Conservation (phyloP, 78 protist species). For the Dictyostelium purpureum region DNA sequence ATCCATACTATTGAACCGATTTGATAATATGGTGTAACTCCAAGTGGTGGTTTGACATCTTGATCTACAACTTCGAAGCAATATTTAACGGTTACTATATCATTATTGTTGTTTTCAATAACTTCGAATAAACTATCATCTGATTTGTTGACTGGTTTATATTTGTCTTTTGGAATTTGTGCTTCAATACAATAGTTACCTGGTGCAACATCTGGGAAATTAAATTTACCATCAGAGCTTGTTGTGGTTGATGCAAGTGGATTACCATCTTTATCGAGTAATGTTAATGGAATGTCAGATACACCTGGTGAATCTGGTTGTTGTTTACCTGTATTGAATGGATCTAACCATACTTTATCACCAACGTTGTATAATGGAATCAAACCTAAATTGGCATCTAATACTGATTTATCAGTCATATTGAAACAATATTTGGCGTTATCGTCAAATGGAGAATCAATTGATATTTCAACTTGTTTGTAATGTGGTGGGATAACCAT, state of each 20-base stretch:
- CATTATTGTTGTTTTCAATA: not conserved
- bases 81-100: not conserved
- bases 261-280: not conserved
- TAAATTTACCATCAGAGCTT: not conserved
- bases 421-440: not conserved
- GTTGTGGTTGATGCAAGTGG: not conserved
- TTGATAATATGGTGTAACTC: constrained; percentile 4
- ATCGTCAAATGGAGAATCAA: not conserved
- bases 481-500: not conserved
- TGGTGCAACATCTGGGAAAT: constrained; percentile 2
- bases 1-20: constrained; percentile 5
- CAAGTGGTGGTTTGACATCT: not conserved
- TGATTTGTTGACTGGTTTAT: not conserved
- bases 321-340: constrained; percentile 7
- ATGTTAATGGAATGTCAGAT: not conserved
- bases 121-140: not conserved
- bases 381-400: constrained; percentile 9
- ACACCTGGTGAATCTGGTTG: not conserved
- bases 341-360: constrained; percentile 5
- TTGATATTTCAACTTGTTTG: not conserved
- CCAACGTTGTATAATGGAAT: constrained; percentile 15
- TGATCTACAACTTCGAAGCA: not conserved
- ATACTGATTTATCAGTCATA: not conserved
- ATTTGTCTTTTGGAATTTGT: not conserved
- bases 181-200: constrained; percentile 26